A percentile compares a stretch with the other conserved stretches of the same genome.
phyloP scores from a whole-genome alignment of 2,329 filamentous ascomycete genomes.

The Colletotrichum viniferum region DNA sequence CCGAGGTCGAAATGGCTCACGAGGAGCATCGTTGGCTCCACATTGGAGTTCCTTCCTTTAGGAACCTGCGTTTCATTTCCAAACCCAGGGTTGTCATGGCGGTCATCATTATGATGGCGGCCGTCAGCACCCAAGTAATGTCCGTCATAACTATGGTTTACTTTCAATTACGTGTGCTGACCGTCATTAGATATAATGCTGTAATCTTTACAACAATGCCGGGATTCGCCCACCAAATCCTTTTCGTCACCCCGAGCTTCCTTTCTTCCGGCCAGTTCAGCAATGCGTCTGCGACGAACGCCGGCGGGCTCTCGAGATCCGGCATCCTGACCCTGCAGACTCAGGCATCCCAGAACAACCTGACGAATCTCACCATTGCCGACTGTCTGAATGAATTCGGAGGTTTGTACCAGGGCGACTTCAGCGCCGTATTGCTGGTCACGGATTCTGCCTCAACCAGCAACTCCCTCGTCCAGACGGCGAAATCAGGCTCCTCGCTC shows the following conservation, averaged over 20 bases:
- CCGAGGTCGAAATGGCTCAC: constrained; percentile 53
- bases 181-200: constrained; percentile 51
- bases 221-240: constrained; percentile 33
- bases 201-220: constrained; percentile 48
- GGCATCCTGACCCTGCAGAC: constrained; percentile 41
- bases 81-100: constrained; percentile 43
- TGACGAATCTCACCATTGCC: constrained; percentile 33
- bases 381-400: constrained; percentile 36
- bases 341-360: constrained; percentile 29
- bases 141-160: constrained; percentile 31
- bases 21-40: constrained; percentile 52
- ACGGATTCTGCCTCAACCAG: constrained; percentile 27
- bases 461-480: constrained; percentile 38
- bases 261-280: constrained; percentile 40
- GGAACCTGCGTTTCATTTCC: constrained; percentile 51
- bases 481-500: constrained; percentile 28
- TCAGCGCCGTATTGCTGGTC: constrained; percentile 38
- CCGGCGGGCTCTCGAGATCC: constrained; percentile 34
- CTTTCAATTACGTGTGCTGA: background rate
- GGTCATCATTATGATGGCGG: constrained; percentile 42
- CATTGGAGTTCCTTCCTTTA: constrained; percentile 56
- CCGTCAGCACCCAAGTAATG: constrained; percentile 54
- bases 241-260: constrained; percentile 40
- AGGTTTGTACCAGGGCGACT: constrained; percentile 34
- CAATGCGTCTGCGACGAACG: constrained; percentile 37